Evolutionary conservation across 2,329 filamentous ascomycete species (phyloP).

Genomic region (Neofusicoccum ribis): DNA sequence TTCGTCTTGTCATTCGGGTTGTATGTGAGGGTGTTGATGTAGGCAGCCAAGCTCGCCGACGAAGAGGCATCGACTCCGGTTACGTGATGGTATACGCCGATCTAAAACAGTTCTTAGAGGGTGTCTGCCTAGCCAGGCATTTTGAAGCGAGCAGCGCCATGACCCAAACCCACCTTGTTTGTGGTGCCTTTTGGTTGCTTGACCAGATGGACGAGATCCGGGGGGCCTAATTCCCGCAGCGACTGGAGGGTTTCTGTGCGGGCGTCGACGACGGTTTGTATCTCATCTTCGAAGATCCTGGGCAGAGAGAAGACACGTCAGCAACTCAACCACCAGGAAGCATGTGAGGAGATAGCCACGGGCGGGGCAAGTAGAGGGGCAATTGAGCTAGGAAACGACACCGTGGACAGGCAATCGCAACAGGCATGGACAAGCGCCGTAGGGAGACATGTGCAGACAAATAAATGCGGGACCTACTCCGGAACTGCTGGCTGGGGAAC

Average conservation of each 20-base stretch:
- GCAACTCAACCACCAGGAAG: not conserved
- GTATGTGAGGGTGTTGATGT: constrained; percentile 97
- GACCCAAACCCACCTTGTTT: constrained; percentile 52
- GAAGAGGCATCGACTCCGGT: constrained; percentile 96
- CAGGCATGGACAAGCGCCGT: not conserved
- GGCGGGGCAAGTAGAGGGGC: not conserved
- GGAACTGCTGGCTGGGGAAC: constrained; percentile 44
- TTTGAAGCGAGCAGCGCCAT: not conserved
- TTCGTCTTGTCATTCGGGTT: constrained; percentile 78
- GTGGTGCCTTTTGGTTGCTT: constrained; percentile 67
- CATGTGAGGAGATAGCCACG: not conserved
- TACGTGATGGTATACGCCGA: constrained; percentile 95
- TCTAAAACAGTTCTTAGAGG: constrained; percentile 50
- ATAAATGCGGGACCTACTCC: constrained; percentile 38
- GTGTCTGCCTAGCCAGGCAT: not conserved
- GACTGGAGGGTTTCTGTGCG: constrained; percentile 84
- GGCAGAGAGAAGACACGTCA: constrained; percentile 18
- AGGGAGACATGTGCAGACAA: constrained; percentile 20
- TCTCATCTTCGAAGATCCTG: constrained; percentile 90
- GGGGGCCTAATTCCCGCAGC: constrained; percentile 89
- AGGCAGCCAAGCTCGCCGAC: constrained; percentile 92
- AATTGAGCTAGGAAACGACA: not conserved
- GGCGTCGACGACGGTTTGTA: constrained; percentile 88
- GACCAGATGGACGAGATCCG: constrained; percentile 91
- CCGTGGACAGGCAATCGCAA: not conserved